Percentiles rank a stretch among this genome's conserved stretches.
phyloP scores from a whole-genome alignment of 495 filamentous ascomycete genomes.

The Talaromyces adpressus region DNA sequence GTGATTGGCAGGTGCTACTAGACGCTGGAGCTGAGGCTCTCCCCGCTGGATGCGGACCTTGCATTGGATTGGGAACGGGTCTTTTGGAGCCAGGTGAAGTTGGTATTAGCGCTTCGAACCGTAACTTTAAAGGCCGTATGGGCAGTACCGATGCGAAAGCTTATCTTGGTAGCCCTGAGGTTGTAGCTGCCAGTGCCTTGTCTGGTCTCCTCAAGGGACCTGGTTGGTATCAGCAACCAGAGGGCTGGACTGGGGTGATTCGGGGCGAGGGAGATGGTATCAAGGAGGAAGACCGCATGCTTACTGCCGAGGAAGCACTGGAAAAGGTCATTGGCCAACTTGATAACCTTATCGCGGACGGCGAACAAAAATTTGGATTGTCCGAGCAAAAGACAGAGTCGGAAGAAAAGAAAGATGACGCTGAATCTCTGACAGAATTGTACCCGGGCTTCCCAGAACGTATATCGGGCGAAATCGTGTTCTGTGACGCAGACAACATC shows the following conservation, averaged over 20 bases:
- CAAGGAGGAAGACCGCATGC: slow-evolving; percentile 50
- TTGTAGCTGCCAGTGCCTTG: slow-evolving; percentile 84
- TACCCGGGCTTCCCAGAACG: slow-evolving; percentile 46
- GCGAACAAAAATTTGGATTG: slow-evolving; percentile 27
- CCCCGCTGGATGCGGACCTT: slow-evolving; percentile 78
- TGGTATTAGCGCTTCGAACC: slow-evolving; percentile 82
- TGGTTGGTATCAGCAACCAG: slow-evolving; percentile 69
- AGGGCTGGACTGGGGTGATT: slow-evolving; percentile 57
- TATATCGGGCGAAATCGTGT: slow-evolving; percentile 46
- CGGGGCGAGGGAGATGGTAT: slow-evolving; percentile 66
- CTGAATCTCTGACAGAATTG: slow-evolving; percentile 33
- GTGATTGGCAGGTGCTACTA: slow-evolving; percentile 82
- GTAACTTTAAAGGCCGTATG: slow-evolving; percentile 95
- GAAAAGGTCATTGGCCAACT: slow-evolving; percentile 60
- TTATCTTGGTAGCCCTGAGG: slow-evolving; percentile 84
- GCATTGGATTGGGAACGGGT: slow-evolving; percentile 81
- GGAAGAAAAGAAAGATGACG: slow-evolving; percentile 14
- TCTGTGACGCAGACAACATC: slow-evolving; percentile 43
- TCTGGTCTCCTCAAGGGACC: slow-evolving; percentile 71
- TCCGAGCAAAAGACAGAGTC: slow-evolving; percentile 11
- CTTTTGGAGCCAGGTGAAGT: slow-evolving; percentile 79
- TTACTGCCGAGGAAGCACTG: slow-evolving; percentile 58
- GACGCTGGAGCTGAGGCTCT: slow-evolving; percentile 71
- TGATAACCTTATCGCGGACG: slow-evolving; percentile 53
- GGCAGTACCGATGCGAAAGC: slow-evolving; percentile 74